phyloP scores from a whole-genome alignment of 495 filamentous ascomycete genomes.

The Podospora conica region DNA sequence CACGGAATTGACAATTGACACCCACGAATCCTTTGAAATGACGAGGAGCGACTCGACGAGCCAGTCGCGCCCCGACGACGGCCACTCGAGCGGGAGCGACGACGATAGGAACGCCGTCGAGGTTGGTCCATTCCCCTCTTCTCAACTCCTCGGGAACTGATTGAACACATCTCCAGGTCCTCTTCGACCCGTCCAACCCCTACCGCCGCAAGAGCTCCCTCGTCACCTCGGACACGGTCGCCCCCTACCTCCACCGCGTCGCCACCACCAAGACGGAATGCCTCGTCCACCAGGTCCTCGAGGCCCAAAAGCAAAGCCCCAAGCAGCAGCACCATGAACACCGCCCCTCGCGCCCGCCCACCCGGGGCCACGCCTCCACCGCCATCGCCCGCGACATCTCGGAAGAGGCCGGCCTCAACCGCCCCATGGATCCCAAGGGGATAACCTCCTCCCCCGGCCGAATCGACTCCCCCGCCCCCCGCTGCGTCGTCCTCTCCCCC shows the following conservation, averaged over 20 bases:
- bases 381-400: constrained; percentile 21
- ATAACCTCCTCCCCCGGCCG: not conserved
- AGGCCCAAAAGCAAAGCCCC: constrained; percentile 35
- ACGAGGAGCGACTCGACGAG: not conserved
- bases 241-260: constrained; percentile 31
- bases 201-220: constrained; percentile 84
- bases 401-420: constrained; percentile 23
- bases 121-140: constrained; percentile 21
- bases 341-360: constrained; percentile 1
- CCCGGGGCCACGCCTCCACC: constrained; percentile 6
- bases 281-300: constrained; percentile 78
- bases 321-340: constrained; percentile 5
- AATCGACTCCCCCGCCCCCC: not conserved
- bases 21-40: not conserved
- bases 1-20: not conserved
- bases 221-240: constrained; percentile 50
- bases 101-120: constrained; percentile 39
- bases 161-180: constrained; percentile 48
- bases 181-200: constrained; percentile 63
- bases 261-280: constrained; percentile 56
- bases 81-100: constrained; percentile 32
- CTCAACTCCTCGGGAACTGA: not conserved
- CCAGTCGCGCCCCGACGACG: constrained; percentile 10
- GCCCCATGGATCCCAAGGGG: constrained; percentile 32
- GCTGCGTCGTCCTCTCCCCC: constrained; percentile 8